Base-by-base conservation (phyloP, 1,284 basidiomycete species). In the Apiotrichum porosum region DNA sequence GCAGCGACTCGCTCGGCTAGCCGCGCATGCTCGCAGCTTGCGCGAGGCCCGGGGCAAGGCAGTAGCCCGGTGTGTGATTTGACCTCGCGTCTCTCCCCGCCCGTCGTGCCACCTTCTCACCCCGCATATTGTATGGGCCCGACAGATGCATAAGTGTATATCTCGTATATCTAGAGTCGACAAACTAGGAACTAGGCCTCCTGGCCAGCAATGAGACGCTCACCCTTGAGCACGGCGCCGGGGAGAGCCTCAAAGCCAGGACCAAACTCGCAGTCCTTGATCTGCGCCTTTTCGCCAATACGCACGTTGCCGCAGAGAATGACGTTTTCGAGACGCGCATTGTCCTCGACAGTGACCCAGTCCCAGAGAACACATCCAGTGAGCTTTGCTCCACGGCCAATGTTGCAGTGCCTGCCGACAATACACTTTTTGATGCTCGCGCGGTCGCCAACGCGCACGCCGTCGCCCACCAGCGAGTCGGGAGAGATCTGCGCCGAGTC, bases 341-440 rank as follows among this genome's bases (percentile, higher is more conserved):
- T 67, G 43, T 69, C 68, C 50, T 71, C 88, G 22, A 98, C 77
- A 3, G 85, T 79, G 58, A 91, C 93, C 62, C 91, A 88, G 65
- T 97, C 93, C 68, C 95, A 80, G 23, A 98, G 69, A 12, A 97
- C 81, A 60, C 86, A 92, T n/a, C 88, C 86, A 1, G 79, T 80
- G 47, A 97, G 82, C 70, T 85, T 91, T 24, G 81, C 85, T 74
- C 85, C 85, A 66, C 84, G 88, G 12, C 91, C 92, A 52, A 97
- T 88, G 19, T 83, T 74, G 61, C 90, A 94, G 63, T 93, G 89
- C 52, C 84, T 81, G 6, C 94, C 94, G 21, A 97, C 81, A 19
- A 93, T 80, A 9, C 85, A 87, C 57, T 85, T 85, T 71, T 95
- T 97, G 71, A 98, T 84, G 28, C 78, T 84, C 17, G 87, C 83